These are phyloP conservation scores for Parastagonospora avenae DNA, from an alignment of 2,329 filamentous ascomycete genomes.

Conservation along the genomic window DNA sequence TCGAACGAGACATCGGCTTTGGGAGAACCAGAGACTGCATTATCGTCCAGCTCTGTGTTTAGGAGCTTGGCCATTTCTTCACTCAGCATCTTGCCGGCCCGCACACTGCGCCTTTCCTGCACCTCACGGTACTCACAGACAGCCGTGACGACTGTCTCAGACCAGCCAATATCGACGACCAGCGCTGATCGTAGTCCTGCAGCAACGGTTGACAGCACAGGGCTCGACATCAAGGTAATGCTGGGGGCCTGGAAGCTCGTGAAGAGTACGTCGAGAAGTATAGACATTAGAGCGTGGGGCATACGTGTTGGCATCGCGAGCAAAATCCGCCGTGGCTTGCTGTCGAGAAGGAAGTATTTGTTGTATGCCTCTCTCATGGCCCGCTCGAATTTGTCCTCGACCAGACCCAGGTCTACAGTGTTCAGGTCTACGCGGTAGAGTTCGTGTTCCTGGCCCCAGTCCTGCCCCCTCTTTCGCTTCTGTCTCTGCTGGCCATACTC, in stretches of 20 bases:
- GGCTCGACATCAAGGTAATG: conserved; percentile 78
- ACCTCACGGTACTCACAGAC: conserved; percentile 92
- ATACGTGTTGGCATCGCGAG: conserved; percentile 78
- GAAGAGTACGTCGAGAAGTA: conserved; percentile 78
- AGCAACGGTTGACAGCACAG: conserved; percentile 74
- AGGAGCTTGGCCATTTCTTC: conserved; percentile 71
- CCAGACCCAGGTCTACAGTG: conserved; percentile 74
- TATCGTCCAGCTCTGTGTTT: conserved; percentile 50
- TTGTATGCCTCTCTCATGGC: conserved; percentile 80
- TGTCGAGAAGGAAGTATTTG: conserved; percentile 73
- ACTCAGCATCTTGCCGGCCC: conserved; percentile 75
- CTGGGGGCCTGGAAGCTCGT: conserved; percentile 77
- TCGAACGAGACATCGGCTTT: conserved; percentile 61
- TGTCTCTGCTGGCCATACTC: conserved; percentile 58
- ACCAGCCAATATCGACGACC: conserved; percentile 90
- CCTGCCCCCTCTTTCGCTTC: conserved; percentile 52
- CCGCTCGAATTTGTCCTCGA: conserved; percentile 86
- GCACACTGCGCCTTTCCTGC: conserved; percentile 68
- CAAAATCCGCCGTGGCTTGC: conserved; percentile 74
- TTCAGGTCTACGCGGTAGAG: conserved; percentile 80
- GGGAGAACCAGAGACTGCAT: conserved; percentile 27
- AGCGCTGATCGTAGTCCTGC: conserved; percentile 86
- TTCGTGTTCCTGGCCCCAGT: conserved; percentile 70
- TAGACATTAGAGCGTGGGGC: conserved; percentile 77
- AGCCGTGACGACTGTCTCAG: conserved; percentile 82